Evolutionary conservation across 2,329 filamentous ascomycete genomes (phyloP), one percentile per base, ranked within the genome.

Genomic region (Clonostachys rhizophaga): DNA sequence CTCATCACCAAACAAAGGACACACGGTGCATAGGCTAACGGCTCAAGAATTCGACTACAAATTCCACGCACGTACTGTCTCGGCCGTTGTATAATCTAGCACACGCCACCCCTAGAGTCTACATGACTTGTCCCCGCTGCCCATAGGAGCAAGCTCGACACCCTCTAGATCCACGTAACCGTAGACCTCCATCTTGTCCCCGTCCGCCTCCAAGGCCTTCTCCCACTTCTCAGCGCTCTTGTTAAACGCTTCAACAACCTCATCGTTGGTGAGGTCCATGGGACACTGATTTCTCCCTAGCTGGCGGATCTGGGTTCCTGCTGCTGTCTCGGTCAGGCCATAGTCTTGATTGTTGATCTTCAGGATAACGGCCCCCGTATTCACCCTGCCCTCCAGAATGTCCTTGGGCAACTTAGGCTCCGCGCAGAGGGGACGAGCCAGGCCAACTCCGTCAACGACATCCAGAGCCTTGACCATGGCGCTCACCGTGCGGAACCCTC

Each of bases 381-480:
- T 5, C 5, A 40, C 36, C n/a, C 30, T 16, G 17, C 44, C 44
- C 3, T 33, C 44, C 3, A 68, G 50, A 5, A 69, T 54, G 17
- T 63, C 58, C 20, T 50, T 53, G 0, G 62, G 48, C 2, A 69
- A 47, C 11, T 60, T 54, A 2, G 61, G 60, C 49, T 71, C 68
- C 7, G 63, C 56, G 2, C 56, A 49, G 0, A 57, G 54, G 0
- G 69, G 65, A 3, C 67, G 54, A 2, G 49, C 83, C 18, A 86
- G 64, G 0, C 83, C 82, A 10, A 86, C 67, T 17, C 82, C 81
- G 53, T 86, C 74, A 5, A 85, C 76, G 0, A 71, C 70, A 4
- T 76, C 55, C 3, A 85, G 66, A 0, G 78, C 80, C n/a, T 69
- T 63, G 13, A 78, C 73, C 81, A 86, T 84, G 4, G 72, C 82